A percentile compares a stretch with the other conserved stretches of the same genome.
Conservation (phyloP, 148 eudicot genomes). For the Beta vulgaris region DNA sequence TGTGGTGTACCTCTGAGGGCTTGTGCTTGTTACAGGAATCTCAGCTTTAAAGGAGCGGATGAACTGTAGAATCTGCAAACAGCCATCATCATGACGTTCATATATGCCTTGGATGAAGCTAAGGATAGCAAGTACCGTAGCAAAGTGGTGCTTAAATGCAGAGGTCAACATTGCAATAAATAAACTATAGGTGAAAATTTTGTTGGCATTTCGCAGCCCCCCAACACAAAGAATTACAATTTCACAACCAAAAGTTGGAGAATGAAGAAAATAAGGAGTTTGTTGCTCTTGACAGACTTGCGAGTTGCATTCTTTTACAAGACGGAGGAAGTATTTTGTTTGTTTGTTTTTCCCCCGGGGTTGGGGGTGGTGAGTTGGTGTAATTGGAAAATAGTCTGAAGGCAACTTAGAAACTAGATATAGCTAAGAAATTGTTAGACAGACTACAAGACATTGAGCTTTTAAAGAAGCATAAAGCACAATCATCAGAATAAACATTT, state of each 20-base stretch:
- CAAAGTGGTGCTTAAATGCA: not conserved
- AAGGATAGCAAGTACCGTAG: not conserved
- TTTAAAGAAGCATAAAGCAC: too few species aligned
- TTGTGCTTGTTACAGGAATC: conserved; percentile 57
- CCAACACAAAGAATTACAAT: not conserved
- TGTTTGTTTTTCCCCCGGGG: too few species aligned
- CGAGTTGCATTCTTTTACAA: too few species aligned
- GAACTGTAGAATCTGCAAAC: conserved; percentile 74
- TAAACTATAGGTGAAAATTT: not conserved
- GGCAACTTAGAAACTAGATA: too few species aligned
- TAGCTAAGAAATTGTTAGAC: too few species aligned
- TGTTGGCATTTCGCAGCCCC: not conserved
- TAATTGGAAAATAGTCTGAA: too few species aligned
- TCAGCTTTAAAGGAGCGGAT: conserved; percentile 76
- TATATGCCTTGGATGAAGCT: not conserved
- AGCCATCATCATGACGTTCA: conserved; percentile 2
- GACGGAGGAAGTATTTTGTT: too few species aligned
- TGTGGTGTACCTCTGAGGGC: conserved; percentile 44
- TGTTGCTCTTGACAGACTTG: not conserved
- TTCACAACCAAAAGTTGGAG: not conserved
- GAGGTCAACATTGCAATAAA: not conserved
- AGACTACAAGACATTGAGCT: too few species aligned
- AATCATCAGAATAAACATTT: too few species aligned
- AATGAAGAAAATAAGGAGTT: not conserved
- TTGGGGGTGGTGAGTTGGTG: too few species aligned